These are phyloP conservation scores for Aspergillus pseudoviridinutans DNA, from an alignment of 2,329 filamentous ascomycete species.

Conservation along the genomic window DNA sequence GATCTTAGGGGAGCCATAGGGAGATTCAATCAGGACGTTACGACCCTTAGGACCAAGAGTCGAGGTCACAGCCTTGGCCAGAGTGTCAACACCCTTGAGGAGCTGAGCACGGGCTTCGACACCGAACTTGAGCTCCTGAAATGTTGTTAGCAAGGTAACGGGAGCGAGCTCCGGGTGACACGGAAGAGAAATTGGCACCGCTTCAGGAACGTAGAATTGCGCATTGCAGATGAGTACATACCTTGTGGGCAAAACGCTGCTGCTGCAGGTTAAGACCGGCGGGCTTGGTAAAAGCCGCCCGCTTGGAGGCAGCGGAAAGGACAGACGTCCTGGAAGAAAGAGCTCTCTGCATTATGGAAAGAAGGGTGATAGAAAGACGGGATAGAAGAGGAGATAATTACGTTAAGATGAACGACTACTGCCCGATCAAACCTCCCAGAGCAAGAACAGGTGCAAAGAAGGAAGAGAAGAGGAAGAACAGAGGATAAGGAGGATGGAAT, in stretches of 20 bases:
- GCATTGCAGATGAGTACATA: constrained; percentile 41
- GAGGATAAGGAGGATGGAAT: constrained; percentile 25
- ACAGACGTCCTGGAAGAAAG: constrained; percentile 79
- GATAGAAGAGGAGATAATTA: constrained; percentile 19
- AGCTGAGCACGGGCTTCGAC: constrained; percentile 88
- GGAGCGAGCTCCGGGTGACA: constrained; percentile 16
- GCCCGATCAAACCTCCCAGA: constrained; percentile 34
- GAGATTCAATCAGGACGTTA: constrained; percentile 97
- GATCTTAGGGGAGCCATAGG: constrained; percentile 98
- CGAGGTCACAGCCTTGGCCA: constrained; percentile 92
- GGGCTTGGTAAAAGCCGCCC: constrained; percentile 58
- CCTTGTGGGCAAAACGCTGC: constrained; percentile 96
- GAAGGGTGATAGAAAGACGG: constrained; percentile 22
- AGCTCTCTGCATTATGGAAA: constrained; percentile 84
- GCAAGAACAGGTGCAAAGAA: constrained; percentile 26
- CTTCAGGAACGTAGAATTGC: constrained; percentile 1
- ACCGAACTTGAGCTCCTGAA: constrained; percentile 93
- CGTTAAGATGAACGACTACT: constrained; percentile 18
- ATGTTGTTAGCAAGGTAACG: constrained; percentile 27
- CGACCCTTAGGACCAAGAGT: constrained; percentile 97
- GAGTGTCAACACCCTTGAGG: constrained; percentile 90
- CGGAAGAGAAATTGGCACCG: constrained; percentile 11
- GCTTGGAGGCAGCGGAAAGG: constrained; percentile 60
- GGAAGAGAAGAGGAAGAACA: constrained; percentile 27
- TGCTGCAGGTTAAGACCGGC: constrained; percentile 72